Base-by-base conservation (phyloP, 805 yeast species). In the Scheffersomyces lignosus region DNA sequence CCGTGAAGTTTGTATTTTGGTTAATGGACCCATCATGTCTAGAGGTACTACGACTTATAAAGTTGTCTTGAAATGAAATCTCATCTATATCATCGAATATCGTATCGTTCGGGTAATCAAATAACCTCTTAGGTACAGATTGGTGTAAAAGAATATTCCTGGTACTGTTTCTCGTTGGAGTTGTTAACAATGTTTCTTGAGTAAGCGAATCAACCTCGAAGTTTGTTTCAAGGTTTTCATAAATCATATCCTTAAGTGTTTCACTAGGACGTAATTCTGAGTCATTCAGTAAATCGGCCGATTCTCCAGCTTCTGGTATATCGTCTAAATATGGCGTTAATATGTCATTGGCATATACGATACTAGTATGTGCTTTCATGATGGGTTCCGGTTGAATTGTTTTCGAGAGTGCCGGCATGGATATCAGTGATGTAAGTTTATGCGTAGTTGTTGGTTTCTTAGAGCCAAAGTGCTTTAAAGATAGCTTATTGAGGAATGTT, bases 21-120 rank as follows among this genome's bases (percentile, higher is more conserved):
- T n/a, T n/a, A n/a, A n/a, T n/a, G n/a, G n/a, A n/a, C 7, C 24
- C 24, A 10, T 20, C 24, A 7, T 20, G 7, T 36, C 40, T 34
- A 18, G 50, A 30, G 7, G 52, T 49, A 23, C 52, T 45, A 18
- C 45, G 44, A 32, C 54, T 51, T 25, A 47, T 29, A 4, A 41
- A 13, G 6, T 41, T 45, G 16, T 39, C 49, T 14, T 46, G 41
- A 27, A 49, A 45, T 5, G 53, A 41, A 3, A 41, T 14, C 5
- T 34, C 15, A 10, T 28, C 31, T n/a, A n/a, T n/a, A 20, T 15
- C 23, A 23, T 18, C 32, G 15, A 20, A 20, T 5, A 28, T 8
- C 12, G 16, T 28, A 13, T 20, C 24, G 24, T 20, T 20, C 10
- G 24, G 7, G 24, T 20, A 20, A 20, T 20, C 24, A n/a, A n/a